Evolutionary conservation across 257 asterid genomes (phyloP), one percentile per base, ranked within the genome.

Genomic region (Phtheirospermum japonicum): DNA sequence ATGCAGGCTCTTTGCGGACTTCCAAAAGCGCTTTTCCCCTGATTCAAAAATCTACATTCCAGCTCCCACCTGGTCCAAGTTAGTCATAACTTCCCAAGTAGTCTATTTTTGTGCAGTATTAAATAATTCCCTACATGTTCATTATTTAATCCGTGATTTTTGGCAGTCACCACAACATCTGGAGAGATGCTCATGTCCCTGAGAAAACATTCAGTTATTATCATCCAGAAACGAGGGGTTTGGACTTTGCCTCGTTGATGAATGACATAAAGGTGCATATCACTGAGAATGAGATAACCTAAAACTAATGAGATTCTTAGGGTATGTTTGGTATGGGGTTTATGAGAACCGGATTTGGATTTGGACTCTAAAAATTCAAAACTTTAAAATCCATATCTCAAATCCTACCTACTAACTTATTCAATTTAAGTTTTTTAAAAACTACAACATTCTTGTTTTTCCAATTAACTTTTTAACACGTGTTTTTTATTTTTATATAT

Each of bases 1-100:
- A 59, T 93, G 97, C 81, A 77, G 99, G 70, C 82, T 89, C 63
- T 93, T 93, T 75, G 99, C 97, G 0, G 99, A 93, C 64, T 87
- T 93, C 72, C 99, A 93, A 65, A 87, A 84, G 76, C 95, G 97
- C 33, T 89, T 93, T 78, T 76, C 83, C 55, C 99, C 97, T 13
- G 87, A 82, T 57, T 85, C 99, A 0, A 94, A 85, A 71, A 78
- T 82, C 74, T 93, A 79, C 66, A 89, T 93, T 78, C 95, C 99
- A 19, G 87, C 82, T 69, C 99, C 99, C 52, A 93, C 97, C 66
- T 93, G 99, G 97, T 59, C 97, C 66, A 93, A 93, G 99, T 93
- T 32, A 86, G 96, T 80, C 2, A 63, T 31, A 69, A 31, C 56
- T 72, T 59, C 16, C 46, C 45, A 19, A 18, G 49, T 20, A 65